A percentile compares a stretch with the other conserved stretches of the same genome.
Evolutionary conservation across 1,284 basidiomycete species (phyloP).

Genomic region (Apiotrichum akiyoshidainum): DNA sequence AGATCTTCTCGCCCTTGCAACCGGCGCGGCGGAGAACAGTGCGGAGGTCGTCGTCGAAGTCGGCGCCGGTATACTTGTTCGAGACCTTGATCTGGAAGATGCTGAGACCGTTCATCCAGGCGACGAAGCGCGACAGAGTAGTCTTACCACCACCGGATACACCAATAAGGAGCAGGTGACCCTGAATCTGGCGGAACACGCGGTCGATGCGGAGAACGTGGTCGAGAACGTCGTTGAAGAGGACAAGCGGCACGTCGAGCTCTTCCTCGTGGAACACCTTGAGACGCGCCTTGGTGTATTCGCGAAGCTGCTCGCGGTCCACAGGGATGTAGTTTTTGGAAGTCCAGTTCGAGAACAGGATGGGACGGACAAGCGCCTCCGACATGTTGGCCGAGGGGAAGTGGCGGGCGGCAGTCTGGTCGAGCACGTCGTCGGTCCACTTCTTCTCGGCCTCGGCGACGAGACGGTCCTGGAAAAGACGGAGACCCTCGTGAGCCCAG

Average conservation of each 20-base stretch:
- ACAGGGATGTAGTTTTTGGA: slow-evolving; percentile 96
- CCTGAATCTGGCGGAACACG: slow-evolving; percentile 98
- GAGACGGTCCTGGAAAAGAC: slow-evolving; percentile 95
- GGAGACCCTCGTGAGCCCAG: slow-evolving; percentile 97
- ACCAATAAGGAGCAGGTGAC: slow-evolving; percentile 92
- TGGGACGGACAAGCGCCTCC: slow-evolving; percentile 80
- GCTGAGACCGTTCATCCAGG: slow-evolving; percentile 98
- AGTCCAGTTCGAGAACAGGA: slow-evolving; percentile 98
- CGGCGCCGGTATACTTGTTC: slow-evolving; percentile 95
- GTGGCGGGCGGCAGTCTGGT: slow-evolving; percentile 74
- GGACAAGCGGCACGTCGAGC: slow-evolving; percentile 93
- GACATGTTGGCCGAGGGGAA: slow-evolving; percentile 88
- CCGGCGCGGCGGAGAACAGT: slow-evolving; percentile 89
- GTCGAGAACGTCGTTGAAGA: slow-evolving; percentile 98
- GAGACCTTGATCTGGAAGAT: slow-evolving; percentile 99
- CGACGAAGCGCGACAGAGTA: slow-evolving; percentile 95
- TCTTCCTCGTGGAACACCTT: slow-evolving; percentile 97
- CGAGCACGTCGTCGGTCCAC: slow-evolving; percentile 94
- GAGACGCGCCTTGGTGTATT: slow-evolving; percentile 94
- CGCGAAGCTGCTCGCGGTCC: slow-evolving; percentile 84
- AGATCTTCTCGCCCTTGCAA: slow-evolving; percentile 98
- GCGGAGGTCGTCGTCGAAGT: slow-evolving; percentile 96
- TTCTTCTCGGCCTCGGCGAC: slow-evolving; percentile 84
- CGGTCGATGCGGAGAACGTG: slow-evolving; percentile 96
- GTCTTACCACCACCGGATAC: slow-evolving; percentile 99